Evolutionary conservation across 345 rosid species (phyloP).

Genomic region (Laguncularia racemosa): DNA sequence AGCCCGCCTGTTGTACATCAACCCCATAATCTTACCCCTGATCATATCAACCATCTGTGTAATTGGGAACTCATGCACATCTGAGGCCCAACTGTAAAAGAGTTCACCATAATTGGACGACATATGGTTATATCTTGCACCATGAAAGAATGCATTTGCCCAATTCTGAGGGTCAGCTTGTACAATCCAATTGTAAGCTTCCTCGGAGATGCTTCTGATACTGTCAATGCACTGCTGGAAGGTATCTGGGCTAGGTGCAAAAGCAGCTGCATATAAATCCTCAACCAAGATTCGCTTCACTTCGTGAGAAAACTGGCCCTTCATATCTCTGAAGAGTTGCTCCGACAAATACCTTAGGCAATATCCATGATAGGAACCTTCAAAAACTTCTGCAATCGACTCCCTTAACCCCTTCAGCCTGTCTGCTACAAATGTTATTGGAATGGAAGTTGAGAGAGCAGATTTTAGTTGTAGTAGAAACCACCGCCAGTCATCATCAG

Average conservation of each 20-base stretch:
- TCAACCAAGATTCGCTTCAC: slow-evolving; percentile 73
- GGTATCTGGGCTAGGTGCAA: slow-evolving; percentile 47
- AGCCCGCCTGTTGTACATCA: slow-evolving; percentile 41
- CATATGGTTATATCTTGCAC: slow-evolving; percentile 82
- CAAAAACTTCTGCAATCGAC: slow-evolving; percentile 55
- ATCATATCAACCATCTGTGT: slow-evolving; percentile 90
- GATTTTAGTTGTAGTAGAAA: slow-evolving; percentile 72
- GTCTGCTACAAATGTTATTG: slow-evolving; percentile 79
- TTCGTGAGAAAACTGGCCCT: slow-evolving; percentile 88
- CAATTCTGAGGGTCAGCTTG: slow-evolving; percentile 81
- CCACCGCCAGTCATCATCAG: slow-evolving; percentile 86
- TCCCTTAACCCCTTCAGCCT: slow-evolving; percentile 68
- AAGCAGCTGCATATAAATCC: slow-evolving; percentile 71
- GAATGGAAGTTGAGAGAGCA: slow-evolving; percentile 49
- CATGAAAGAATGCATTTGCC: slow-evolving; percentile 84
- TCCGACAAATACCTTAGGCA: slow-evolving; percentile 70
- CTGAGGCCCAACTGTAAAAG: slow-evolving; percentile 76
- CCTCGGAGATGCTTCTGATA: slow-evolving; percentile 68
- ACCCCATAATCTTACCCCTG: slow-evolving; percentile 62
- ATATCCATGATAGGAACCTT: slow-evolving; percentile 57
- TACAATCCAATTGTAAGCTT: slow-evolving; percentile 78
- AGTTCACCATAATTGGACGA: slow-evolving; percentile 73
- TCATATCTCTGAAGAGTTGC: slow-evolving; percentile 66
- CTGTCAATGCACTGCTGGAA: slow-evolving; percentile 58
- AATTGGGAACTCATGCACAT: slow-evolving; percentile 80